Evolutionary conservation across 2,329 filamentous ascomycete genomes (phyloP), one percentile per base, ranked within the genome.

Genomic region (Monosporascus sp.): DNA sequence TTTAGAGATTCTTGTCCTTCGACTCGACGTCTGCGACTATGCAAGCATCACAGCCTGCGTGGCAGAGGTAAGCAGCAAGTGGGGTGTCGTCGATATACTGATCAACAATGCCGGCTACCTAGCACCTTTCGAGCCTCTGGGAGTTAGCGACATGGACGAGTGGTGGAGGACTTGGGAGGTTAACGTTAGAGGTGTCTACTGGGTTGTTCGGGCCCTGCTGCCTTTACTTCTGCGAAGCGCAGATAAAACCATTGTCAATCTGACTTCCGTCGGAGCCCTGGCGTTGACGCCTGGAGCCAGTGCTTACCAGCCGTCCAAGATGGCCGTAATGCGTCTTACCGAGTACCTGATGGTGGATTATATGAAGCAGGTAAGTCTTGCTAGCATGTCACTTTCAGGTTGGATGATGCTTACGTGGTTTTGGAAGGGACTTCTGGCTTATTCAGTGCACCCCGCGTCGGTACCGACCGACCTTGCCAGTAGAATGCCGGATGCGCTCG

Each of bases 291-390:
- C 61, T 0, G 70, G 73, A 5, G 59, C 66, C 2, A 74, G 72
- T 36, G 68, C 69, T 2, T 83, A 83, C 56, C 69, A 74, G 52
- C 70, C 70, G 2, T 70, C 68, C 38, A 82, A 83, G 61, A 65
- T 80, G 35, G 79, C 78, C 3, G 57, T 79, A 25, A 59, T 74
- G 17, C 68, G 77, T 11, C 69, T 83, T 45, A 76, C 73, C 1
- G 78, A 83, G 60, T 77, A 73, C 56, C 56, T 79, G 8, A 67
- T 70, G 39, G 64, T 63, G 0, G 80, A 82, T 46, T 76, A 80
- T 58, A 67, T 59, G 3, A 59, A 69, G 45, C 38, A 77, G 56
- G 75, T 75, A 3, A 49, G 78, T 3, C 45, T 75, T 17, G 67
- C 71, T 39, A 20, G 17, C 25, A 27, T 27, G 27, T 3, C 27